Base-by-base conservation (phyloP, 2,329 filamentous ascomycete genomes). In the Nemania abortiva region DNA sequence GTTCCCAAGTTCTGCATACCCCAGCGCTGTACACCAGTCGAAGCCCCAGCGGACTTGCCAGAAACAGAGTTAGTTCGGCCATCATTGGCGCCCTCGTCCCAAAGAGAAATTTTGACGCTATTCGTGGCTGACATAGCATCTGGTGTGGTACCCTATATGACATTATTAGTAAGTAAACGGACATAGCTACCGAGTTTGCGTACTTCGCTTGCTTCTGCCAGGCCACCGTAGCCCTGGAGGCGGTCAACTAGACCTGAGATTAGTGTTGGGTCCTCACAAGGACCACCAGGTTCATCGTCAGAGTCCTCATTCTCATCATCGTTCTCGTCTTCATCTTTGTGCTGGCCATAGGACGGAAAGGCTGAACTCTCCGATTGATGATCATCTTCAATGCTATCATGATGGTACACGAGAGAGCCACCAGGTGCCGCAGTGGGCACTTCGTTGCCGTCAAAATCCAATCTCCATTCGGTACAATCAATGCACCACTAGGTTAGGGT, bases 401-500 rank as follows among this genome's bases (percentile, higher is more conserved):
- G 18, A 31, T 63, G 37, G 6, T 10, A 3, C 5, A 60, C 39
- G 24, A 74, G 11, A 3, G 63, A 37, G 6, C 39, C 66, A n/a
- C 59, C 72, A 34, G 75, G 81, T 37, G 66, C 67, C 5, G 70
- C 70, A 55, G 65, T 73, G 3, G 75, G 75, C 2, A 67, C 57
- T 29, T 73, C 74, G n/a, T 75, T 70, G 4, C 68, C 72, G 58
- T 76, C 74, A 6, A 72, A 74, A 18, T 66, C 49, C n/a, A 34
- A 2, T 63, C 74, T 76, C 78, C 79, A 82, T 2, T 74, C 70
- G 0, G 75, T 78, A 66, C 82, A 83, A 4, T 70, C 59, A 2
- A 72, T 70, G 69, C 81, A 83, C 78, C 79, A 80, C 80, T 81
- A 50, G 22, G 37, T 56, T 52, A 61, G 57, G 20, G 52, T 59